Evolutionary conservation across 306 rosid genomes (phyloP), one percentile per base, ranked within the genome.

Genomic region (Calophaca sinica): DNA sequence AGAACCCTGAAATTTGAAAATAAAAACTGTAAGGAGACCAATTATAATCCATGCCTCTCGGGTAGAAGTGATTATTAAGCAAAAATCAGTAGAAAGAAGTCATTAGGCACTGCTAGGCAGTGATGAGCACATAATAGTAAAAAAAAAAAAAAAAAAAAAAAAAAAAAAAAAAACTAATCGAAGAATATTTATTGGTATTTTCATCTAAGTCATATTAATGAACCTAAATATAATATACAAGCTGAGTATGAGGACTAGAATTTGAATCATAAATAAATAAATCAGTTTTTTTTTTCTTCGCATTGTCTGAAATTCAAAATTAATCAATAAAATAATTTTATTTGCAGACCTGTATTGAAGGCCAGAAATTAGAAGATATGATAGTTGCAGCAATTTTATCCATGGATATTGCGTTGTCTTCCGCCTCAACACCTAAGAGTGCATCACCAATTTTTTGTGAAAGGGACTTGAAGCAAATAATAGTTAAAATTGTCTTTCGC

Each of bases 311-410:
- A 79, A 15, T 68, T 46, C 4, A 57, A 12, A 63, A 41, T 33
- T 2, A n/a, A 76, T 32, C 42, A 59, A 53, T 10, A 42, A 20
- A 48, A 54, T 33, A 39, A 66, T 26, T 15, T 14, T 26, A 54
- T 51, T 50, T 2, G 35, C 54, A 60, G 52, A 94, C 97, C 96
- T 91, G 98, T 85, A 94, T 94, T 75, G 94, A 91, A 79, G 98
- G 98, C 98, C 98, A 94, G 82, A 94, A 94, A 86, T 94, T 94
- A 44, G 97, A 88, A 82, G 97, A 94, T 77, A 91, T 69, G 77
- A 88, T 90, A 66, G 97, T 89, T 12, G 93, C 89, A 81, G 87
- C 85, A 73, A 91, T 79, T 38, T 38, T 60, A 68, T 94, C 97
- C 96, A 91, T 86, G 78, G 96, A 86, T 65, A 88, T 62, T 48